Base-by-base conservation (phyloP, 768 basidiomycete species). In the Tricholomella constricta region DNA sequence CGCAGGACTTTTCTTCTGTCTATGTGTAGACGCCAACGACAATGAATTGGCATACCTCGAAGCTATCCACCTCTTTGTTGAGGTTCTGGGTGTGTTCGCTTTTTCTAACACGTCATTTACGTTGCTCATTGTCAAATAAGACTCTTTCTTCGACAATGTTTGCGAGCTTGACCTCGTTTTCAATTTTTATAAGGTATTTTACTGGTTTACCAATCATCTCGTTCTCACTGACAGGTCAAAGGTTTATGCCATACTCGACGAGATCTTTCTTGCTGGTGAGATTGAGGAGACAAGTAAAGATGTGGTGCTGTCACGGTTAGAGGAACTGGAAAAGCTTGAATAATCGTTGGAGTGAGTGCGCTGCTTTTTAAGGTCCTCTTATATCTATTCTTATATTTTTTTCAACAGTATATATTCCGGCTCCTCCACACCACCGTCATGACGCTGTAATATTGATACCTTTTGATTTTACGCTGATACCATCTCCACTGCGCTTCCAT, bases 251-350 rank as follows among this genome's bases (percentile, higher is more conserved):
- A 98, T 99, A 49, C 78, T 99, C 51, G 97, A 99, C 67, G 97
- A 99, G 66, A 92, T 98, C 47, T 98, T 99, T 75, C 79, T 99
- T 12, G 97, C 97, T 2, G 97, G 97, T 4, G 97, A 99, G 73
- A 89, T 98, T 36, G 95, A 98, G 71, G 97, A 98, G 72, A 98
- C 96, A 29, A 94, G 91, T 67, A 98, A 98, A 66, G 92, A 94
- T 48, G 96, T 98, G 25, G 95, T 98, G 2, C 73, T 98, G 38
- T 81, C 89, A 45, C 82, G 97, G 58, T 71, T 99, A 43, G 96
- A 97, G 62, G 89, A 89, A 64, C 73, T 98, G 56, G 97, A 98
- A 75, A 94, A 95, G 71, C 76, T 97, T 51, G 94, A 96, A 70
- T 96, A 17, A 58, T 41, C 23, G 12, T 35, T 12, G 17, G 23